Evolutionary conservation across 257 asterid genomes (phyloP).

Genomic region (Echites panduratus): DNA sequence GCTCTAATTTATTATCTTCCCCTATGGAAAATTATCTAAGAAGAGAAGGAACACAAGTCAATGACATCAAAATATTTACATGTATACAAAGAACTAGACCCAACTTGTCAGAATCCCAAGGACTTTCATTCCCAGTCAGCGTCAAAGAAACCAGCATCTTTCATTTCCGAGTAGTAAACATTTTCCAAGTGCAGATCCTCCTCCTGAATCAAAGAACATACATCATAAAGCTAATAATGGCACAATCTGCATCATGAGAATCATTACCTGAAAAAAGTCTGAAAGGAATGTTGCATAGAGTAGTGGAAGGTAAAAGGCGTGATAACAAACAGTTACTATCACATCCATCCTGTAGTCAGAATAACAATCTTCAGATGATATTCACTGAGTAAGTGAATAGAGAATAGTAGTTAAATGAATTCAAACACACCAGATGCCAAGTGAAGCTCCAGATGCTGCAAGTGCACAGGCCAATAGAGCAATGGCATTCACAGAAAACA

Average conservation of each 20-base stretch:
- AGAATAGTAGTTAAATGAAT: not conserved
- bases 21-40: not conserved
- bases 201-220: conserved; percentile 24
- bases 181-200: conserved; percentile 37
- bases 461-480: conserved; percentile 32
- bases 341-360: conserved; percentile 31
- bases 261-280: conserved; percentile 36
- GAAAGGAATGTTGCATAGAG: conserved; percentile 36
- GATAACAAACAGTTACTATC: conserved; percentile 27
- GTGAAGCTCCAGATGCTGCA: conserved; percentile 30
- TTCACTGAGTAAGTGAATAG: not conserved
- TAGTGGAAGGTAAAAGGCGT: conserved; percentile 39
- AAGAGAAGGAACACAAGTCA: not conserved
- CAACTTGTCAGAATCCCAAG: conserved; percentile 9
- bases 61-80: conserved; percentile 21
- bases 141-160: conserved; percentile 46
- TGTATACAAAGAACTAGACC: conserved; percentile 13
- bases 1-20: not conserved
- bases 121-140: conserved; percentile 35
- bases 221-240: not conserved
- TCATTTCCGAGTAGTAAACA: conserved; percentile 43
- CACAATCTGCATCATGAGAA: not conserved
- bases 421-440: conserved; percentile 39
- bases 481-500: conserved; percentile 30
- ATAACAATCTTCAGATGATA: not conserved